phyloP scores from a whole-genome alignment of 352 stramenopile species.

The Ophiocytium majus region DNA sequence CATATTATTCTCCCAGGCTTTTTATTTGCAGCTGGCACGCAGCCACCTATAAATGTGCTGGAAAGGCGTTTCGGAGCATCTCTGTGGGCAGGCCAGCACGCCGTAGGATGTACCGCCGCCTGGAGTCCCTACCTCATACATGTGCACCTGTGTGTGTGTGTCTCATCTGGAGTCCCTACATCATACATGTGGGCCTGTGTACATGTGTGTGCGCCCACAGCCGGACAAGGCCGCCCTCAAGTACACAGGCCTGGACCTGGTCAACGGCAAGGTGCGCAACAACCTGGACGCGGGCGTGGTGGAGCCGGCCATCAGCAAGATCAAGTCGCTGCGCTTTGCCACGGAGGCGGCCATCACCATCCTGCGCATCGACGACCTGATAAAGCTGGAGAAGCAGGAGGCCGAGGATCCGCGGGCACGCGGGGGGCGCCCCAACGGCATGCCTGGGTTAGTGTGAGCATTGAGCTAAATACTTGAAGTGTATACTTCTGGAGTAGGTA shows the following conservation, averaged over 20 bases:
- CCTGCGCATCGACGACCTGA: slow-evolving; percentile 85
- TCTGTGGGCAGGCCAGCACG: no score
- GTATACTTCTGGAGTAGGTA: no score
- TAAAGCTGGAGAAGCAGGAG: slow-evolving; percentile 57
- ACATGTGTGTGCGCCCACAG: neutral
- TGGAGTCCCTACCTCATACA: no score
- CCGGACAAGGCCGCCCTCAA: slow-evolving; percentile 56
- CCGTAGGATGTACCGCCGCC: no score
- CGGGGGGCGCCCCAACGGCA: slow-evolving; percentile 34
- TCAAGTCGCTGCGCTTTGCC: slow-evolving; percentile 98
- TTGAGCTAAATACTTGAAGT: no score
- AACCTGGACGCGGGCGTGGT: slow-evolving; percentile 94
- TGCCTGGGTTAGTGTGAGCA: slow-evolving; percentile 38
- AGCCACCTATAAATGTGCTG: no score
- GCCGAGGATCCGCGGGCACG: slow-evolving; percentile 39
- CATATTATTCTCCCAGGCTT: no score
- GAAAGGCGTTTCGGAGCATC: no score
- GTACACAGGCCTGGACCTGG: slow-evolving; percentile 89
- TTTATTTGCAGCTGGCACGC: no score
- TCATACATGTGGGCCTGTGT: slow-evolving; percentile 4
- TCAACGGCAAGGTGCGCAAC: slow-evolving; percentile 85
- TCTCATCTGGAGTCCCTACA: no score
- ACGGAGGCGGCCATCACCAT: slow-evolving; percentile 99
- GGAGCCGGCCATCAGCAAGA: slow-evolving; percentile 99
- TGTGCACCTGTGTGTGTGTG: no score